Evolutionary conservation across 129 eudicot genomes (phyloP).

Genomic region (Solidago caesia): DNA sequence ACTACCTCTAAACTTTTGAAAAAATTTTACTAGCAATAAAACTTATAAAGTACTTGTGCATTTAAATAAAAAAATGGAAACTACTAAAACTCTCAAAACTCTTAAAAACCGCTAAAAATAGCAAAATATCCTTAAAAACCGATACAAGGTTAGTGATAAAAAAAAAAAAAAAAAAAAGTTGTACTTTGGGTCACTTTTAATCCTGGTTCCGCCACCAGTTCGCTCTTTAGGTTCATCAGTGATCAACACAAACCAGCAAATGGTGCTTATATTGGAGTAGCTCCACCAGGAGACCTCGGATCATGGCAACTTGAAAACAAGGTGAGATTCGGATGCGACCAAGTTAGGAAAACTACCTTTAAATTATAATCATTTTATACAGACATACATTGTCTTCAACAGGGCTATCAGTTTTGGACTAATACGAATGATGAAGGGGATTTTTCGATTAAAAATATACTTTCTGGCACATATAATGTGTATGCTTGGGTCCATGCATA

Average conservation of each 20-base stretch:
- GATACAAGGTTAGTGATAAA: no score
- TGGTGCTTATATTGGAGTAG: slow-evolving; percentile 52
- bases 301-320: slow-evolving; percentile 65
- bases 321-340: slow-evolving; percentile 26
- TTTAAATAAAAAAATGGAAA: no score
- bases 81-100: no score
- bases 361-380: neutral
- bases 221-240: slow-evolving; percentile 34
- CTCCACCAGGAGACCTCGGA: slow-evolving; percentile 46
- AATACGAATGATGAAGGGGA: slow-evolving; percentile 51
- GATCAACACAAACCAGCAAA: slow-evolving; percentile 24
- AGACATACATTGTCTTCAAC: neutral
- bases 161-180: no score
- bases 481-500: slow-evolving; percentile 80
- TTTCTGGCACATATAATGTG: slow-evolving; percentile 56
- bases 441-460: slow-evolving; percentile 47
- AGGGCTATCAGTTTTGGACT: slow-evolving; percentile 89
- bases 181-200: no score
- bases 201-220: no score
- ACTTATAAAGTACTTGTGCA: no score
- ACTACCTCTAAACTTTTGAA: no score
- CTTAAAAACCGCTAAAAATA: no score
- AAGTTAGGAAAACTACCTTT: neutral
- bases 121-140: no score
- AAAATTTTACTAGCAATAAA: no score